A percentile compares a stretch with the other conserved stretches of the same genome.
phyloP scores from a whole-genome alignment of 2,329 filamentous ascomycete species.

The Colletotrichum chlorophyti region DNA sequence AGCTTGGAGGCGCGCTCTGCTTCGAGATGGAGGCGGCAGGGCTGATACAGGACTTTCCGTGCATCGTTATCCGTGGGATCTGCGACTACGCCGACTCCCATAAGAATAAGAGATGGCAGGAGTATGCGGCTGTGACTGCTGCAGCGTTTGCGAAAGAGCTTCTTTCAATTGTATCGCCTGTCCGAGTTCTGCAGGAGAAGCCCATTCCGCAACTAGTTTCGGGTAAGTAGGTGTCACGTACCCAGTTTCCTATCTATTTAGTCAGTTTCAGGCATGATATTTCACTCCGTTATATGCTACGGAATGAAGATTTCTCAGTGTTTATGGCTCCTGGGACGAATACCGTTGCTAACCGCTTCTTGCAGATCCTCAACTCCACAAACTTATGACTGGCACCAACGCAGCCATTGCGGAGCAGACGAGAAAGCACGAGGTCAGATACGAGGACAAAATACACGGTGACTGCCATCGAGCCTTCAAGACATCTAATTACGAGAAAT shows the following conservation, averaged over 20 bases:
- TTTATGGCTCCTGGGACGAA: too few relatives aligned
- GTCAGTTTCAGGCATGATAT: too few relatives aligned
- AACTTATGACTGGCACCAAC: not conserved
- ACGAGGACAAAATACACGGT: slow-evolving; percentile 10
- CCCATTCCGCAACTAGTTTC: not conserved
- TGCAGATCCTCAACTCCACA: slow-evolving; percentile 2
- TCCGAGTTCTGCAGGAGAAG: not conserved
- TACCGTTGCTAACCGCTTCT: not conserved
- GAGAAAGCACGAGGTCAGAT: not conserved
- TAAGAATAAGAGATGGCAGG: slow-evolving; percentile 42
- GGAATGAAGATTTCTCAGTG: too few relatives aligned
- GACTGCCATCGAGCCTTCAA: slow-evolving; percentile 37
- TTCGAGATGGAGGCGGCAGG: slow-evolving; percentile 44
- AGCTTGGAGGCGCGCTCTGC: slow-evolving; percentile 35
- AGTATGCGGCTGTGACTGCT: slow-evolving; percentile 41
- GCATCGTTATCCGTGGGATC: slow-evolving; percentile 43
- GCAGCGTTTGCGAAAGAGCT: slow-evolving; percentile 37
- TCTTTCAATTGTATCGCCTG: not conserved
- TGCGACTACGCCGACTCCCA: slow-evolving; percentile 46
- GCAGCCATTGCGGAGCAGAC: not conserved
- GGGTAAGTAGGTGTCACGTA: not conserved
- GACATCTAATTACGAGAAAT: slow-evolving; percentile 34
- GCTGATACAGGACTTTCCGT: slow-evolving; percentile 36
- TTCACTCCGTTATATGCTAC: too few relatives aligned
- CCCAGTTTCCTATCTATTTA: not conserved